These are phyloP conservation scores for Neurospora tetraspora DNA, from an alignment of 495 filamentous ascomycete species.

Conservation along the genomic window DNA sequence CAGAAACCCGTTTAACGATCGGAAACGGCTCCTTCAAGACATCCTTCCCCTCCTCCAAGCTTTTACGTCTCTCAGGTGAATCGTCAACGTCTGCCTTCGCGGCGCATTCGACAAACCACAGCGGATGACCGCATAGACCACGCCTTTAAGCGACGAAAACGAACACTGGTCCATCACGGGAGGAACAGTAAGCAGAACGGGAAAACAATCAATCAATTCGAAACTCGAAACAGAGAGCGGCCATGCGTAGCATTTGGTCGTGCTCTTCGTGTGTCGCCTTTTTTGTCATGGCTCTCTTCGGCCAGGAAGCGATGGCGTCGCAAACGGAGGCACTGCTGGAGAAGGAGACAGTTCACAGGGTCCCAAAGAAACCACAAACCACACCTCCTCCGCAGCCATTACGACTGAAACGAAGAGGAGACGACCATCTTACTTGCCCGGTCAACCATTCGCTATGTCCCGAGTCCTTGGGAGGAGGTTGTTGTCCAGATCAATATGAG, in stretches of 20 bases:
- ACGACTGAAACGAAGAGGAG: slow-evolving; percentile 13
- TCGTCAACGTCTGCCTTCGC: not conserved
- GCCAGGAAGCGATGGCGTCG: slow-evolving; percentile 12
- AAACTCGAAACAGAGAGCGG: slow-evolving; percentile 1
- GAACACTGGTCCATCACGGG: not conserved
- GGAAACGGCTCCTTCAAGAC: not conserved
- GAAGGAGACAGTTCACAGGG: slow-evolving; percentile 19
- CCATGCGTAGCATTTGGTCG: slow-evolving; percentile 23
- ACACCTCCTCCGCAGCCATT: slow-evolving; percentile 9
- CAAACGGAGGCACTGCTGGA: slow-evolving; percentile 5
- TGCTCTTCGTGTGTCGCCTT: slow-evolving; percentile 18
- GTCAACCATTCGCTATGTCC: slow-evolving; percentile 26
- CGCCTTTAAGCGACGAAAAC: not conserved
- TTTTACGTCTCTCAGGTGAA: not conserved
- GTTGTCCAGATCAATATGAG: slow-evolving; percentile 32
- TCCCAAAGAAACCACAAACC: slow-evolving; percentile 22
- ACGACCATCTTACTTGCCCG: slow-evolving; percentile 16
- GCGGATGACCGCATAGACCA: not conserved
- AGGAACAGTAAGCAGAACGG: not conserved
- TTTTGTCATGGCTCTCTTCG: slow-evolving; percentile 15
- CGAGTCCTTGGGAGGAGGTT: slow-evolving; percentile 26
- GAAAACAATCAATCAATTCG: not conserved
- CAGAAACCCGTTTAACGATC: not conserved
- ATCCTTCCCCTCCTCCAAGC: not conserved
- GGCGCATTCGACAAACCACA: not conserved